phyloP scores from a whole-genome alignment of 225 moss, liverwort and hornwort species.

The Takakia lepidozioides region DNA sequence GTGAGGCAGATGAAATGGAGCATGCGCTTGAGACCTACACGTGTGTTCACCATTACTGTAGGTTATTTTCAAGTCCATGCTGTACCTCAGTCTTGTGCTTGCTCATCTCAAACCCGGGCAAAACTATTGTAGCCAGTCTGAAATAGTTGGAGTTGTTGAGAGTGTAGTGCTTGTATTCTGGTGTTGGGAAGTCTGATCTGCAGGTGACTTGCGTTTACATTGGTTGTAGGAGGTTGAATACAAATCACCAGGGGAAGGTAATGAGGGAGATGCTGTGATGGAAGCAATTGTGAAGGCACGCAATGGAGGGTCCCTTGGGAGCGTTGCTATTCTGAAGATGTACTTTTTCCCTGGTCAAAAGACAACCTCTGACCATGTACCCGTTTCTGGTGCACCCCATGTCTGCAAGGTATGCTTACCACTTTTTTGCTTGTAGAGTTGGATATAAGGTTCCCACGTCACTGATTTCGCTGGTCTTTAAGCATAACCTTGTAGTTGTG shows the following conservation, averaged over 20 bases:
- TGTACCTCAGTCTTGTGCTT: no score
- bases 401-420: conserved; percentile 66
- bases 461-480: no score
- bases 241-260: conserved; percentile 64
- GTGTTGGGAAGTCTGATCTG: no score
- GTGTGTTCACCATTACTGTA: conserved; percentile 89
- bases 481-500: no score
- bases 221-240: conserved; percentile 68
- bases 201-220: no score
- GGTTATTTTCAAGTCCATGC: conserved; percentile 14
- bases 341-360: conserved; percentile 97
- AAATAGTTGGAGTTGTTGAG: no score
- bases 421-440: no score
- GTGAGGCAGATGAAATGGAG: conserved; percentile 99
- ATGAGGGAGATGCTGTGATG: conserved; percentile 91
- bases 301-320: conserved; percentile 81
- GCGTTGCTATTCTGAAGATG: conserved; percentile 92
- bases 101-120: no score
- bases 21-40: conserved; percentile 94
- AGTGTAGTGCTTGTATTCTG: no score
- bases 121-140: no score
- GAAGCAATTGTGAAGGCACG: conserved; percentile 99
- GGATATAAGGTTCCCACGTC: no score
- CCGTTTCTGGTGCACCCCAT: conserved; percentile 81
- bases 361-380: conserved; percentile 72